These are phyloP conservation scores for Rhodofomes roseus DNA, from an alignment of 1,284 basidiomycete species.

Conservation along the genomic window DNA sequence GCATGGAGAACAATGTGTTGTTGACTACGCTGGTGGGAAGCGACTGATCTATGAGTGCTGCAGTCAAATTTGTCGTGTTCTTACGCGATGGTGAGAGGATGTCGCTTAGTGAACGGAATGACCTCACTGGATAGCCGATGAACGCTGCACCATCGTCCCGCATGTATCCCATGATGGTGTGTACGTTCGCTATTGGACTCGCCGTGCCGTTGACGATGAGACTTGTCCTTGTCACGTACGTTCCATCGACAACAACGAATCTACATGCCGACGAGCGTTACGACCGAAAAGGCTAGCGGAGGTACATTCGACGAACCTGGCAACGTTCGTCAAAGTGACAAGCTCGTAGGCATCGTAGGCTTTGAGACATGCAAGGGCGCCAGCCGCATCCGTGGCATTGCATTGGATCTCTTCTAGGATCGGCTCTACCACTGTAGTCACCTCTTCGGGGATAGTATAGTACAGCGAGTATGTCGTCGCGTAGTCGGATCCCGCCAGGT, in stretches of 20 bases:
- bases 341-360: conserved; percentile 29
- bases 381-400: conserved; percentile 17
- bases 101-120: not conserved
- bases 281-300: not conserved
- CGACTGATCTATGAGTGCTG: conserved; percentile 18
- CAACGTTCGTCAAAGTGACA: conserved; percentile 29
- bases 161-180: conserved; percentile 45
- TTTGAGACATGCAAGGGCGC: conserved; percentile 29
- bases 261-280: conserved; percentile 17
- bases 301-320: conserved; percentile 24
- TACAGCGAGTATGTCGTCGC: conserved; percentile 39
- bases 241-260: conserved; percentile 44
- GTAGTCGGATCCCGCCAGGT: conserved; percentile 42
- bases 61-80: conserved; percentile 18
- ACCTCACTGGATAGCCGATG: conserved; percentile 25
- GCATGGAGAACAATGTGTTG: conserved; percentile 29
- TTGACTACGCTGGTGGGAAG: conserved; percentile 21
- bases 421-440: conserved; percentile 26
- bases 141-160: conserved; percentile 36
- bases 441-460: conserved; percentile 31
- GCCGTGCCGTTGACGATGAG: conserved; percentile 36
- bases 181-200: conserved; percentile 36
- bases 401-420: conserved; percentile 35
- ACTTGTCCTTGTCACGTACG: conserved; percentile 33
- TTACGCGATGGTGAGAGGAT: not conserved